Evolutionary conservation across 2,329 filamentous ascomycete genomes (phyloP).

Genomic region (Verticillium alfalfae): DNA sequence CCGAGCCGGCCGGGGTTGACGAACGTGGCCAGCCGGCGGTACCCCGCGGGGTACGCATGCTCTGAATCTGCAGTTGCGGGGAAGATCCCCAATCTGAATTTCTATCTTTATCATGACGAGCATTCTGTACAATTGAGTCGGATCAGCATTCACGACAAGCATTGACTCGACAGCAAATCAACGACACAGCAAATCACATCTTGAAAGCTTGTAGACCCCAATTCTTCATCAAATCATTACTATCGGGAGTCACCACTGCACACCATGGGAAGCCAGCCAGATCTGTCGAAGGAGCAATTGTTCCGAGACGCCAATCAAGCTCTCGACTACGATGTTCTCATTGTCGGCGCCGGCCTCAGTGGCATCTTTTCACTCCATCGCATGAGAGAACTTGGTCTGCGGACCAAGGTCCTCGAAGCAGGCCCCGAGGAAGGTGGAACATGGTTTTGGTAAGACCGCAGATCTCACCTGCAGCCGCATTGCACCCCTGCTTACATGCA

Average conservation of each 20-base stretch:
- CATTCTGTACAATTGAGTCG: too few species aligned
- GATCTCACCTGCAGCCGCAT: not conserved
- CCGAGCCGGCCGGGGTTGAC: too few species aligned
- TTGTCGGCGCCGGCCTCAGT: constrained; percentile 31
- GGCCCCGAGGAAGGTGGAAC: constrained; percentile 35
- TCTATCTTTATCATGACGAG: too few species aligned
- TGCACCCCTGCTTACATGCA: not conserved
- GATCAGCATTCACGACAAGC: too few species aligned
- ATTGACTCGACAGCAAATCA: not conserved
- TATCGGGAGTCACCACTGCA: too few species aligned
- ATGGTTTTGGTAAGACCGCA: constrained; percentile 30
- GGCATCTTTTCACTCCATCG: constrained; percentile 34
- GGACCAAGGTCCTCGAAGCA: constrained; percentile 31
- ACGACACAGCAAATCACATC: not conserved
- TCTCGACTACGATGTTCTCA: constrained; percentile 27
- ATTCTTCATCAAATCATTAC: too few species aligned
- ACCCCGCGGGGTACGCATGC: too few species aligned
- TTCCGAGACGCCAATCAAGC: constrained; percentile 7
- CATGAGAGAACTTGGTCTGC: constrained; percentile 29
- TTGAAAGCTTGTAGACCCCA: too few species aligned
- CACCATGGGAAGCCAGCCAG: not conserved
- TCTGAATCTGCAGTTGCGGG: too few species aligned
- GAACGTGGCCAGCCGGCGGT: too few species aligned
- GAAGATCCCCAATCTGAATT: too few species aligned
- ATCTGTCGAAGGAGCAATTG: not conserved